These are phyloP conservation scores for Ormosia emarginata DNA, from an alignment of 306 rosid genomes.

Conservation along the genomic window DNA sequence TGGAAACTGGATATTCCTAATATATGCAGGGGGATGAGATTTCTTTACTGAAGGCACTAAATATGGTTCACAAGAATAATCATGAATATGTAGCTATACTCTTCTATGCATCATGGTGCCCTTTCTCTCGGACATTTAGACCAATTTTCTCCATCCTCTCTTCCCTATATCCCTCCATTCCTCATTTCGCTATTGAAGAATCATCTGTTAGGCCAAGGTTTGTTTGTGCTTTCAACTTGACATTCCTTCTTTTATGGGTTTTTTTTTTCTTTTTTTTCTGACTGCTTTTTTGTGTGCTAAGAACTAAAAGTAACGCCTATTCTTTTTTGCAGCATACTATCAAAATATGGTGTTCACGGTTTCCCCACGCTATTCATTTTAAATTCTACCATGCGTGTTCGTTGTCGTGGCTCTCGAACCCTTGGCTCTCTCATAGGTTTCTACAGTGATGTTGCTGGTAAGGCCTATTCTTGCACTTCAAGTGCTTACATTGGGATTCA, in stretches of 20 bases:
- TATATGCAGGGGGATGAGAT: constrained; percentile 75
- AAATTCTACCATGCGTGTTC: constrained; percentile 82
- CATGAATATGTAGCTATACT: constrained; percentile 80
- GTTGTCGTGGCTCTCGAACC: constrained; percentile 82
- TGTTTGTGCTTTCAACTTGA: constrained; percentile 34
- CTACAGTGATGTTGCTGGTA: constrained; percentile 83
- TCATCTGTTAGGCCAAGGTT: constrained; percentile 80
- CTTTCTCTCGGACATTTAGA: constrained; percentile 80
- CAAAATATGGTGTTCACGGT: constrained; percentile 96
- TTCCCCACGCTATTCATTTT: constrained; percentile 87
- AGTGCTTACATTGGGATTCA: neutral
- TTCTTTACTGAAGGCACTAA: constrained; percentile 73
- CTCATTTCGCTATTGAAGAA: constrained; percentile 93
- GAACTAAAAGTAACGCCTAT: neutral
- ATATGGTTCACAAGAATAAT: constrained; percentile 72
- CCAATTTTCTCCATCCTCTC: constrained; percentile 74
- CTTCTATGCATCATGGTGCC: constrained; percentile 97
- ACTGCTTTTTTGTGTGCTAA: neutral
- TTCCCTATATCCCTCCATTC: constrained; percentile 70
- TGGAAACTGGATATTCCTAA: neutral
- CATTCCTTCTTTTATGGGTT: neutral
- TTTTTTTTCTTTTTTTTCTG: too few species aligned
- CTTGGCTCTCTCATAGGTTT: constrained; percentile 60
- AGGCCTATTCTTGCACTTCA: neutral
- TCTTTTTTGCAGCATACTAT: constrained; percentile 58